Conservation (phyloP, 306 rosid genomes). For the Gastrolobium bilobum region DNA sequence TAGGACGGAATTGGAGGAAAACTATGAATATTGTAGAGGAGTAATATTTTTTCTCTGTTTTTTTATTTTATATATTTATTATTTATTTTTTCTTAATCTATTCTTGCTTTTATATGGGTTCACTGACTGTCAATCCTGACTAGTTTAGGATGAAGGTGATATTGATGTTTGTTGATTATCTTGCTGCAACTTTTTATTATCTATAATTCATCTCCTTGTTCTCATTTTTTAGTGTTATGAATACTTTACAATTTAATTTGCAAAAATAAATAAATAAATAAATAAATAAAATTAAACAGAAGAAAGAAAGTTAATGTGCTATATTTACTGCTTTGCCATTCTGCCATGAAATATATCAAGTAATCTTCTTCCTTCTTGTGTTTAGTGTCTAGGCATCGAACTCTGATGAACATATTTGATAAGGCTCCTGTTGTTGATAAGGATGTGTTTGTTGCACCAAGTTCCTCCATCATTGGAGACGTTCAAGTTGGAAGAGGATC, state of each 20-base stretch:
- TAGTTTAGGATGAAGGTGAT: too few relatives aligned
- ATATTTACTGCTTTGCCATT: constrained; percentile 24
- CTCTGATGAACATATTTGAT: constrained; percentile 89
- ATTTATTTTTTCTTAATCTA: too few relatives aligned
- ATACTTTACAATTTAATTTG: neutral
- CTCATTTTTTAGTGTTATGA: neutral
- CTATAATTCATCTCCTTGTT: neutral
- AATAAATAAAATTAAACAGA: neutral
- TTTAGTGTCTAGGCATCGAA: constrained; percentile 92
- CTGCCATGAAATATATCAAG: constrained; percentile 18
- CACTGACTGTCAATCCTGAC: too few relatives aligned
- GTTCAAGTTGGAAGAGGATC: constrained; percentile 86
- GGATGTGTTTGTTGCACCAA: constrained; percentile 92
- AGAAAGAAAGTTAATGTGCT: neutral
- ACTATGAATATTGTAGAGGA: too few relatives aligned
- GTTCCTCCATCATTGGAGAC: constrained; percentile 90
- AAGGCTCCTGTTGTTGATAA: constrained; percentile 87
- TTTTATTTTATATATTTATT: too few relatives aligned
- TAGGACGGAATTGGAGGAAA: too few relatives aligned
- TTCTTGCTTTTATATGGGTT: too few relatives aligned
- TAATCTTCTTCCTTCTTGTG: constrained; percentile 19
- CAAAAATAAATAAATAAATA: neutral
- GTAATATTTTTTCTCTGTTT: too few relatives aligned
- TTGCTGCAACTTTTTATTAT: constrained; percentile 5
- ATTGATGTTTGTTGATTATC: neutral